phyloP scores from a whole-genome alignment of 306 rosid species.

The Pachyrhizus erosus region DNA sequence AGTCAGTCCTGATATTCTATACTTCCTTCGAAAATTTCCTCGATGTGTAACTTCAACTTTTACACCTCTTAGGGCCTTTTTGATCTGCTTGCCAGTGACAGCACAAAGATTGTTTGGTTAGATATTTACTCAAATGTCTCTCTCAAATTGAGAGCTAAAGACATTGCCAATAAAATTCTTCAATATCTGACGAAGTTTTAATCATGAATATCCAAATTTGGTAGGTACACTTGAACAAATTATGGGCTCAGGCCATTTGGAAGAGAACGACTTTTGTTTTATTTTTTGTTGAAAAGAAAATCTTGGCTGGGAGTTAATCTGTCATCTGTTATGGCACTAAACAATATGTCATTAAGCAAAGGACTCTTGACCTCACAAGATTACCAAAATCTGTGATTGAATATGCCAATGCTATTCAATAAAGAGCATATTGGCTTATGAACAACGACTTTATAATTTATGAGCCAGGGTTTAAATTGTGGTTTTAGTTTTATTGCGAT shows the following conservation, averaged over 20 bases:
- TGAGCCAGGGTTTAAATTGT: neutral
- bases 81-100: conserved; percentile 48
- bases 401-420: neutral
- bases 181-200: neutral
- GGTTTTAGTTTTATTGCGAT: neutral
- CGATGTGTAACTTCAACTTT: conserved; percentile 62
- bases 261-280: neutral
- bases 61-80: conserved; percentile 63
- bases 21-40: conserved; percentile 58
- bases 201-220: conserved; percentile 13
- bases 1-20: conserved; percentile 59
- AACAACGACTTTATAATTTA: neutral
- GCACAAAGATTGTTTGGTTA: conserved; percentile 27
- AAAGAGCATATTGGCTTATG: neutral
- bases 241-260: neutral
- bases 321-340: neutral
- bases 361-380: neutral
- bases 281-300: neutral
- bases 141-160: neutral
- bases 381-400: neutral
- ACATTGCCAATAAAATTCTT: neutral
- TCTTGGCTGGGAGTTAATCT: neutral
- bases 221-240: neutral
- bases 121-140: conserved; percentile 10
- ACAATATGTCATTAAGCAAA: neutral